Evolutionary conservation across 2,329 filamentous ascomycete genomes (phyloP), one percentile per base, ranked within the genome.

Genomic region (Diaporthe nobilis): DNA sequence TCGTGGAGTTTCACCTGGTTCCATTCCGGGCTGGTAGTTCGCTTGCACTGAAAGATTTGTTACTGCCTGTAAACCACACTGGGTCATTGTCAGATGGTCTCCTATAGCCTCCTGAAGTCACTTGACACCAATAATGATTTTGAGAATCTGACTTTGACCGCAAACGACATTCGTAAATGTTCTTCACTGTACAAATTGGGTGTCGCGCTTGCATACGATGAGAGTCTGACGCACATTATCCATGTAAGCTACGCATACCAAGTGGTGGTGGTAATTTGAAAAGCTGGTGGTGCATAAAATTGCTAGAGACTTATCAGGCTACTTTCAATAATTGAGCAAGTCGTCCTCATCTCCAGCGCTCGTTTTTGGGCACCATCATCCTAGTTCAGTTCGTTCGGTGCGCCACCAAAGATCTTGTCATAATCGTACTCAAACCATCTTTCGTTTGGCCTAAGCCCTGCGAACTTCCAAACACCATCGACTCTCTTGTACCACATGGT

Each of bases 381-480:
- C 57, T 61, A 61, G 37, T 34, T 25, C 34, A 13, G 39, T 10
- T 22, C 28, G 53, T 34, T 34, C 6, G 57, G 20, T n/a, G 34
- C 34, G 34, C 58, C 12, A 6, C 55, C 37, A n/a, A 71, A 78
- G 8, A 55, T 75, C 85, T 88, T 87, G 81, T 90, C 88, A 79
- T 89, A 88, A 79, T 90, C 88, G 79, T 88, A 88, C 85, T 90
- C 88, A 74, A 82, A 85, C 89, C 89, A 90, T 75, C 88, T 80
- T 77, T 90, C 89, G 71, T 89, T 87, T 13, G 89, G 89, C 80
- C 83, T 83, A 68, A 90, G 80, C 2, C 89, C 89, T 0, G 89
- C 89, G 83, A 90, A 90, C 83, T 90, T 90, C 89, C 89, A 90
- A 77, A 86, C 87, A 2, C 89, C 89, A 44, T 90, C 85, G n/a